Base-by-base conservation (phyloP, 2,329 filamentous ascomycete species). In the Passalora sequoiae region DNA sequence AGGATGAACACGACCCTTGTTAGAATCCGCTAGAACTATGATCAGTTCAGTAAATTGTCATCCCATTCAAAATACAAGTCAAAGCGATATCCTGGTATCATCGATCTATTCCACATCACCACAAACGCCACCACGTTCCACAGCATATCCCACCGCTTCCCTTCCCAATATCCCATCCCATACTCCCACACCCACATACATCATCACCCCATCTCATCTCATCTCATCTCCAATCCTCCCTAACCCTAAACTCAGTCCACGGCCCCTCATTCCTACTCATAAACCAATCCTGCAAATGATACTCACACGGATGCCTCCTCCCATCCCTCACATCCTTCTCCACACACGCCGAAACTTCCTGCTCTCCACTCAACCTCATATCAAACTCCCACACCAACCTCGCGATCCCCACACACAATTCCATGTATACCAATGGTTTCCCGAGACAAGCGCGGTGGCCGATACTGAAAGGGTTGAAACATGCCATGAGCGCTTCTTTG, bases 381-480 rank as follows among this genome's bases (percentile, higher is more conserved):
- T 60, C 55, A 39, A 51, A 60, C 31, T 52, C 49, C 44, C 47
- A 57, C 2, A 60, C 31, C 20, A 58, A 28, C 16, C 51, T 50
- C 38, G 55, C 58, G 15, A 59, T 29, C 13, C 52, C 51, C 36
- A 59, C 50, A 17, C 39, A 46, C 12, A 58, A 36, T 40, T 60
- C 55, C 49, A 57, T 45, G 24, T 58, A 58, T 4, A 58, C 58
- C 29, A 60, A 24, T 8, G 52, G 55, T 35, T 86, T 86, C 0
- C 83, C 84, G 42, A 87, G 84, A 58, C 84, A 88, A 2, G 81
- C 81, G 8, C 83, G 69, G 0, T 82, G 79, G 0, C 84, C 84
- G 49, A 86, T 69, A 33, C 76, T 81, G 56, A 88, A 88, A 1
- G 86, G 83, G 50, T 82, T 87, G 65, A 86, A 91, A 0, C 85